Evolutionary conservation across 164 flowering plant genomes (phyloP).

Genomic region (Protea cynaroides): DNA sequence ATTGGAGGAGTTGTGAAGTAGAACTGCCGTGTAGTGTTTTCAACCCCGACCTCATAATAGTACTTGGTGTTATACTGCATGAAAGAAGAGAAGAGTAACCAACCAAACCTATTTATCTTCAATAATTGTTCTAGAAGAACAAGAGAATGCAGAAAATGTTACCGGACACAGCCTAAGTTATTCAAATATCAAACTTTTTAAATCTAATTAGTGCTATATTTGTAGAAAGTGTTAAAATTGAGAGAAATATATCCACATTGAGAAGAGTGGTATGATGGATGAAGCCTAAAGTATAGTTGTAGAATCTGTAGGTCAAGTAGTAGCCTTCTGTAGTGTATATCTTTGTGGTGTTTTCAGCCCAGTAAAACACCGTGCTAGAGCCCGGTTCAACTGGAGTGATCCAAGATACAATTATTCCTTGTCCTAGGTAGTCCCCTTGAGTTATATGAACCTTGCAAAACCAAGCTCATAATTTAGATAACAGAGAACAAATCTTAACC

Average conservation of each 20-base stretch:
- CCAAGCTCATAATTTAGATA: neutral
- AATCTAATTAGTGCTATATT: too few species aligned
- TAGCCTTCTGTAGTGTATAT: constrained; percentile 28
- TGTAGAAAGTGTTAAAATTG: neutral
- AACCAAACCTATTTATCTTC: neutral
- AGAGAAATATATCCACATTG: constrained; percentile 42
- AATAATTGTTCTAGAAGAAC: too few species aligned
- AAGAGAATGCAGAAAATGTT: too few species aligned
- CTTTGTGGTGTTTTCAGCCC: constrained; percentile 30
- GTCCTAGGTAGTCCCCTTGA: constrained; percentile 71
- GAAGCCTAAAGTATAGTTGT: constrained; percentile 65
- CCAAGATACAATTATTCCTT: constrained; percentile 72
- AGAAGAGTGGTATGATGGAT: constrained; percentile 66
- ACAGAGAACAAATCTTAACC: too few species aligned
- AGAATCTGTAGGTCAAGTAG: constrained; percentile 41
- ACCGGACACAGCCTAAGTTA: too few species aligned
- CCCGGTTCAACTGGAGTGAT: constrained; percentile 53
- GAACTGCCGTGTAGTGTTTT: constrained; percentile 27
- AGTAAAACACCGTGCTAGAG: constrained; percentile 39
- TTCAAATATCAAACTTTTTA: too few species aligned
- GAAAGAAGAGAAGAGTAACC: too few species aligned
- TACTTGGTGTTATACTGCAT: constrained; percentile 30
- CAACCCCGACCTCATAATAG: constrained; percentile 35
- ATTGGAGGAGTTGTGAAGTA: constrained; percentile 47
- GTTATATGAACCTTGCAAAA: constrained; percentile 65